Base-by-base conservation (phyloP, 2,329 filamentous ascomycete genomes). In the Phialemoniopsis sp. region DNA sequence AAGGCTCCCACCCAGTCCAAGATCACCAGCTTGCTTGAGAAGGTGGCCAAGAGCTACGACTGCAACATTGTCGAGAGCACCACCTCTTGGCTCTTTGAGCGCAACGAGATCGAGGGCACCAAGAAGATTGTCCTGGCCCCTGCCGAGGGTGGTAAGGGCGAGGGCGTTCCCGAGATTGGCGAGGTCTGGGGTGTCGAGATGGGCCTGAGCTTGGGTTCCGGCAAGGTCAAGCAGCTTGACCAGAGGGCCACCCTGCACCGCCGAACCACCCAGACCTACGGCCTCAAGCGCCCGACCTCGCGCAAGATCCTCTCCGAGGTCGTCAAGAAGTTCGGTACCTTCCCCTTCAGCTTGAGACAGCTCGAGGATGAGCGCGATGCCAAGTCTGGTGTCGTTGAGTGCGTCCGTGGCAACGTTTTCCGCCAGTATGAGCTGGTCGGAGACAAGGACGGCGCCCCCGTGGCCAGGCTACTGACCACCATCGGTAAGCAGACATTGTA, bases 131-230 rank as follows among this genome's bases (percentile, higher is more conserved):
- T 98, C 51, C 73, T 98, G 42, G 78, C 89, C 17, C 87, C 89
- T 28, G 79, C 82, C 37, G 89, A 96, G 56, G 88, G 88, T 49
- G 82, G 86, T 59, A 94, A 89, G 72, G 91, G 91, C 41, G 93
- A 98, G 46, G 93, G 93, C 57, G 66, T 81, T 42, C 87, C 93
- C 42, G 91, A 94, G 58, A 70, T 95, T 41, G 85, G 88, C 51
- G 93, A 98, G 63, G 90, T 95, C 45, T 98, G 93, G 93, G 93
- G 93, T 66, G 88, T 98, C 40, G 93, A 98, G 76, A 82, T 96
- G 61, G 91, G 91, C 53, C 80, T 98, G 59, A 93, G 87, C 66
- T 72, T 93, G 55, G 90, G 90, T 49, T 83, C 81, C 46, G 93
- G 93, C 62, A 98, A 98, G 76, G 86, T 95, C 66, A 98, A 97